Conservation (phyloP, 2,329 filamentous ascomycete genomes). For the Thielaviopsis punctulata region DNA sequence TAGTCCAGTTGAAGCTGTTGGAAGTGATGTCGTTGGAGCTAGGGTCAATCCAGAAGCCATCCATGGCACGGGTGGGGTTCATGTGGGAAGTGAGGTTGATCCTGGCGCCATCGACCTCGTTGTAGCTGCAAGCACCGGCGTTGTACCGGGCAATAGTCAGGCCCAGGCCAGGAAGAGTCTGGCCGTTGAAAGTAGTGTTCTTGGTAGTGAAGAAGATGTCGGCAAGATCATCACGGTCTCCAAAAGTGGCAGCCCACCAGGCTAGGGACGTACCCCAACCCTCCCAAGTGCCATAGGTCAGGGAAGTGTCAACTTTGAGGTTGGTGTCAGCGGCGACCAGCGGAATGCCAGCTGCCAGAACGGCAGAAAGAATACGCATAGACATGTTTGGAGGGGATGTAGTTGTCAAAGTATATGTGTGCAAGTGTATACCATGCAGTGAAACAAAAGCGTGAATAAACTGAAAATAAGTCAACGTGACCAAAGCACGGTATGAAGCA, state of each 20-base stretch:
- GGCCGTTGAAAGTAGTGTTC: slow-evolving; percentile 17
- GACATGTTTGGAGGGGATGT: slow-evolving; percentile 1
- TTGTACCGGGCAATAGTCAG: slow-evolving; percentile 28
- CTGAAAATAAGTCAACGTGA: neutral
- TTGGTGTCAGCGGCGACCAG: slow-evolving; percentile 1
- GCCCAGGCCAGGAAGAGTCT: slow-evolving; percentile 22
- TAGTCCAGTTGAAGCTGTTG: slow-evolving; percentile 24
- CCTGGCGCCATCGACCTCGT: slow-evolving; percentile 18
- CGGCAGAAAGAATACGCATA: slow-evolving; percentile 6
- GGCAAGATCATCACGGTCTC: slow-evolving; percentile 24
- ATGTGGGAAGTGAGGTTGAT: slow-evolving; percentile 24
- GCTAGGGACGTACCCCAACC: slow-evolving; percentile 27
- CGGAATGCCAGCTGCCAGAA: slow-evolving; percentile 5
- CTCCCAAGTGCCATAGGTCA: slow-evolving; percentile 25
- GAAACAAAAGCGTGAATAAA: neutral
- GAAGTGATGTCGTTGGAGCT: slow-evolving; percentile 19
- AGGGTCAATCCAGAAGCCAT: slow-evolving; percentile 25
- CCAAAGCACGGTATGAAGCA: neutral
- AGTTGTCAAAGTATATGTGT: no score
- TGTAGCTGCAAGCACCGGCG: slow-evolving; percentile 24
- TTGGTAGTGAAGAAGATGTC: slow-evolving; percentile 24
- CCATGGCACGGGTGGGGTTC: slow-evolving; percentile 22
- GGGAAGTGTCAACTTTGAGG: slow-evolving; percentile 7
- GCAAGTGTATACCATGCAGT: neutral
- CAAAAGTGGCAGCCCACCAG: slow-evolving; percentile 27